Evolutionary conservation across 257 asterid genomes (phyloP).

Genomic region (Nicotiana tomentosiformis): DNA sequence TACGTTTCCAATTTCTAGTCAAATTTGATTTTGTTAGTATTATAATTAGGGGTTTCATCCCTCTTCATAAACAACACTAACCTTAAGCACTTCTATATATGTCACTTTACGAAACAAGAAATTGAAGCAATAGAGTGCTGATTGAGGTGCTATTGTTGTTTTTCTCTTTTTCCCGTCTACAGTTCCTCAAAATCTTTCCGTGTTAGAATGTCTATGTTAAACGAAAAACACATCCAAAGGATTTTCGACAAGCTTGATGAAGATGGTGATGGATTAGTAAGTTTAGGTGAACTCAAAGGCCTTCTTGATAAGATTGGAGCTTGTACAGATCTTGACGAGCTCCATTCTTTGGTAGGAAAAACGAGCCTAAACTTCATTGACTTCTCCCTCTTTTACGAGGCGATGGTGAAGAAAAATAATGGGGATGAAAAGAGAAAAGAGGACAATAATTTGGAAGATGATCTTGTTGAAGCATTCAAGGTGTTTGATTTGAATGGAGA

Average conservation of each 20-base stretch:
- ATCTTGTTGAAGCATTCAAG: constrained; percentile 29
- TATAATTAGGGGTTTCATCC: no score
- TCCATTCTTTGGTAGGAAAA: constrained; percentile 18
- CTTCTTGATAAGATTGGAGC: constrained; percentile 23
- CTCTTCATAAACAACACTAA: neutral
- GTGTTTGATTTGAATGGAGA: constrained; percentile 30
- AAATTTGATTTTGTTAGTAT: no score
- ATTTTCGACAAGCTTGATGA: constrained; percentile 26
- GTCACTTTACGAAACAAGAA: neutral
- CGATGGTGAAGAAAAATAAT: constrained; percentile 9
- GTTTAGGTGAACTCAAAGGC: constrained; percentile 23
- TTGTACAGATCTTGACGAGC: constrained; percentile 17
- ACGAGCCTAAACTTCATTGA: constrained; percentile 23
- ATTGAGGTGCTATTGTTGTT: neutral
- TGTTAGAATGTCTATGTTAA: neutral
- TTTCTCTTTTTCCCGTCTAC: neutral
- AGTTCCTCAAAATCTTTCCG: neutral
- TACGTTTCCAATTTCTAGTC: no score
- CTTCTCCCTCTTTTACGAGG: constrained; percentile 25
- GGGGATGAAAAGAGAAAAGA: neutral
- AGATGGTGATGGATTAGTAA: constrained; percentile 28
- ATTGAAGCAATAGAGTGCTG: neutral
- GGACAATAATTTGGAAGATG: neutral
- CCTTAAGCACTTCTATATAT: neutral
- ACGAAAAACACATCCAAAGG: neutral